Base-by-base conservation (phyloP, 1,284 basidiomycete genomes). In the Moesziomyces aphidis region DNA sequence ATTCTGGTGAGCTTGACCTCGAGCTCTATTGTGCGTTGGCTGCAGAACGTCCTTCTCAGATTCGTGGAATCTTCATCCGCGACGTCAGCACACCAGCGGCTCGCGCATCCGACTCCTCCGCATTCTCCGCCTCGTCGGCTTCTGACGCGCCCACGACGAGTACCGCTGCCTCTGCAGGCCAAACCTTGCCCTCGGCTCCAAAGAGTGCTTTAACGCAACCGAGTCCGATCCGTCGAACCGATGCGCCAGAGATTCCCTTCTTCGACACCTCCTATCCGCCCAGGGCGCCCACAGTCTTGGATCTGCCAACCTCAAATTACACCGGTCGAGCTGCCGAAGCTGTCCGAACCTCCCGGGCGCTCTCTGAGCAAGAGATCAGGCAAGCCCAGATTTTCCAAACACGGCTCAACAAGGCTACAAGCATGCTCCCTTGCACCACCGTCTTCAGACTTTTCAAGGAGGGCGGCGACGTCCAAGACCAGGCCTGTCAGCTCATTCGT, bases 1-100 rank as follows among this genome's bases (percentile, higher is more conserved):
- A 83, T 54, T 77, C 73, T 15, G 81, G 81, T 21, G 81, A 83
- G 67, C 76, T 81, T 26, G 81, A 83, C 53, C 65, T 83, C 22
- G 81, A 83, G 56, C 63, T 83, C 11, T 82, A 81, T 44, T 70
- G 76, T 45, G 65, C 75, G n/a, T 53, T 83, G 5, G 81, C 81
- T 5, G 64, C 64, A 9, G 76, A 77, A 61, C 73, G 80, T 24
- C 78, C 80, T 3, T 15, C 55, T 6, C 79, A 80, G 42, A 62
- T 83, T 10, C 60, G 76, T 6, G 80, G 67, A 43, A 64, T 83
- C 19, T 83, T 77, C 55, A 81, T 83, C 21, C 63, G 81, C n/a
- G 80, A 83, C 46, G 81, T 83, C 21, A 72, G 65, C 61, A 71
- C 49, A 4, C 67, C 72, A 4, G 34, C 50, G 19, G 23, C 53